Percentiles rank a stretch among this genome's conserved stretches.
Conservation (phyloP, 169 alveolate species). For the Eimeria sp. region DNA sequence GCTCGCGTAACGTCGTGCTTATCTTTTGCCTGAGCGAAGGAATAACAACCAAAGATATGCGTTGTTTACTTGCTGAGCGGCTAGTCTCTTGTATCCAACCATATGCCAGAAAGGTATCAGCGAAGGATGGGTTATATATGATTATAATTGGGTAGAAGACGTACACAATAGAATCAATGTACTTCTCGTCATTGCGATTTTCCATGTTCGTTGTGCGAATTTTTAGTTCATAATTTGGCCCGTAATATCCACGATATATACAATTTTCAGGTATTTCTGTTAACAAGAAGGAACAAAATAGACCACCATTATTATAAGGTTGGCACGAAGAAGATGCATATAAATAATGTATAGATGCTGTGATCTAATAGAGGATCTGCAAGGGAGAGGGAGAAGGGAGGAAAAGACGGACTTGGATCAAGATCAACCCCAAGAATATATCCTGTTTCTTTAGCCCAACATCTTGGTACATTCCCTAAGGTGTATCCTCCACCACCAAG, state of each 20-base stretch:
- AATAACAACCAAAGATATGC: neutral
- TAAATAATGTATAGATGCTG: neutral
- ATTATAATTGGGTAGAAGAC: neutral
- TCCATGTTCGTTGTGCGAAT: conserved; percentile 91
- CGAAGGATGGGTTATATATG: neutral
- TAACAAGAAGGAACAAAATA: neutral
- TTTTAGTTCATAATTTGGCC: conserved; percentile 94
- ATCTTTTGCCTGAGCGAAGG: conserved; percentile 56
- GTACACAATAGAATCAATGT: conserved; percentile 89
- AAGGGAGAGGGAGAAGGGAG: no score
- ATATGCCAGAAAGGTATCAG: neutral
- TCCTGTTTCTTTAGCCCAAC: conserved; percentile 99
- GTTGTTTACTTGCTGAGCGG: neutral
- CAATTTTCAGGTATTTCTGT: conserved; percentile 87
- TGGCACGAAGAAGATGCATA: neutral
- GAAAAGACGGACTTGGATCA: conserved; percentile 41
- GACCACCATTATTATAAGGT: neutral
- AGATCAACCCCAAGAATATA: conserved; percentile 51
- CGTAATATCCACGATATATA: conserved; percentile 96
- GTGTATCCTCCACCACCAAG: conserved; percentile 98
- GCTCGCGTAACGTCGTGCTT: conserved; percentile 56
- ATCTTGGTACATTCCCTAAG: conserved; percentile 98
- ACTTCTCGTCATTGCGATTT: conserved; percentile 97
- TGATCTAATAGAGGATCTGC: no score
- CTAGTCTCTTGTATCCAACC: neutral